phyloP scores from a whole-genome alignment of 2,329 filamentous ascomycete species.

The Pseudonectria buxi region DNA sequence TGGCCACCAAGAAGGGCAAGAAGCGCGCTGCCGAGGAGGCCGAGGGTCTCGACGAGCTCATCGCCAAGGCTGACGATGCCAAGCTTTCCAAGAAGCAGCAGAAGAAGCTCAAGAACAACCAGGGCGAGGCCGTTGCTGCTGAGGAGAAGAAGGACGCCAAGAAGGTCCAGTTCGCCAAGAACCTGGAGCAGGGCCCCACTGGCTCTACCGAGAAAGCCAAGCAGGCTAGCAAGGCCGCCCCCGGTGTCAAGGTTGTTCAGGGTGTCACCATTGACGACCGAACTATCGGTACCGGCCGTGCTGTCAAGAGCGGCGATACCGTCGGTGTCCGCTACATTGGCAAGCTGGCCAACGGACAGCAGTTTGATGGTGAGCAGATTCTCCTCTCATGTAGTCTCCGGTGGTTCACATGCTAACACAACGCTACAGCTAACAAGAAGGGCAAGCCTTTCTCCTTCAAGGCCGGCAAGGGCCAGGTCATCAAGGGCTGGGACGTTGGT shows the following conservation, averaged over 20 bases:
- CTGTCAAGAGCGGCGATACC: conserved; percentile 82
- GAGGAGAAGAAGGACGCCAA: conserved; percentile 61
- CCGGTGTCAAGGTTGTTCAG: conserved; percentile 71
- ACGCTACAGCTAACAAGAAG: conserved; percentile 81
- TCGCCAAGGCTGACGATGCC: conserved; percentile 65
- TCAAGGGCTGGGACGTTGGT: conserved; percentile 98
- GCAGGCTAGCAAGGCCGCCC: conserved; percentile 38
- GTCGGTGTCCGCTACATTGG: conserved; percentile 97
- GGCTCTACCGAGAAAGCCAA: conserved; percentile 50
- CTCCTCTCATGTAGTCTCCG: neutral
- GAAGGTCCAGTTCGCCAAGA: conserved; percentile 99
- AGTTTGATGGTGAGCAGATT: conserved; percentile 76
- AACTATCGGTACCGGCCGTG: conserved; percentile 78
- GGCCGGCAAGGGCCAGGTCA: conserved; percentile 89
- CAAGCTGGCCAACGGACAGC: conserved; percentile 89
- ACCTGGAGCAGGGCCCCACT: conserved; percentile 94
- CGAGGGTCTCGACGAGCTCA: conserved; percentile 74
- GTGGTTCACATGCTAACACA: conserved; percentile 14
- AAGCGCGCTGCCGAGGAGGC: conserved; percentile 80
- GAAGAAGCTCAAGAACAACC: conserved; percentile 99
- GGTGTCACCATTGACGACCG: conserved; percentile 94
- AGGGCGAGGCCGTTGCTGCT: conserved; percentile 70
- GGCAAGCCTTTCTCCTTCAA: conserved; percentile 97
- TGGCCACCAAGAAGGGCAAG: conserved; percentile 64
- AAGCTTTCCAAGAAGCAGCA: conserved; percentile 93